phyloP scores from a whole-genome alignment of 805 yeast genomes.

The Pachysolen tannophilus region DNA sequence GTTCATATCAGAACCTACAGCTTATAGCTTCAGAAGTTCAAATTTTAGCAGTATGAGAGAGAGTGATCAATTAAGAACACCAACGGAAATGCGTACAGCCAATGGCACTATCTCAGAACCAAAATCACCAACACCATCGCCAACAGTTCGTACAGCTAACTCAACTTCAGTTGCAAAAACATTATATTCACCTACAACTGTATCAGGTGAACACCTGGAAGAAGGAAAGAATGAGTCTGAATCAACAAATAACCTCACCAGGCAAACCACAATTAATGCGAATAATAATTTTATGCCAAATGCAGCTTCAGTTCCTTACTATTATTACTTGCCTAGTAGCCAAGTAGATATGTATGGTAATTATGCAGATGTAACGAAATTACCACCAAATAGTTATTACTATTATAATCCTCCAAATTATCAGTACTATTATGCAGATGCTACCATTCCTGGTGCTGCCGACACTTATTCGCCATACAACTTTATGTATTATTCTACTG shows the following conservation, averaged over 20 bases:
- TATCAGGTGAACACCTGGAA: not conserved
- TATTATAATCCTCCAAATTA: conserved; percentile 1
- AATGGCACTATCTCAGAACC: not conserved
- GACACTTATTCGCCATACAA: too few species aligned
- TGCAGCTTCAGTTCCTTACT: too few species aligned
- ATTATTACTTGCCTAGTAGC: not conserved
- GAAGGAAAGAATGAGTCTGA: too few species aligned
- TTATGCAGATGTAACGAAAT: not conserved
- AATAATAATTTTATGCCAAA: too few species aligned
- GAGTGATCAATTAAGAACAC: too few species aligned
- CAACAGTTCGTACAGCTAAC: not conserved
- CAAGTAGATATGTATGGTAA: not conserved
- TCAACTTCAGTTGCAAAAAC: conserved; percentile 3
- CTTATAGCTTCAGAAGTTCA: too few species aligned
- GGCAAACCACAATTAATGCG: too few species aligned
- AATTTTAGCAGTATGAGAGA: too few species aligned
- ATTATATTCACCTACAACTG: conserved; percentile 1
- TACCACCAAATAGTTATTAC: not conserved
- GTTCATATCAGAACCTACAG: not conserved
- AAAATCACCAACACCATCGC: conserved; percentile 1
- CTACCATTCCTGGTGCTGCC: too few species aligned
- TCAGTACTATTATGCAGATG: not conserved
- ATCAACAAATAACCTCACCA: too few species aligned
- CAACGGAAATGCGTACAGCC: too few species aligned
- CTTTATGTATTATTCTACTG: too few species aligned